Evolutionary conservation across 1,284 basidiomycete genomes (phyloP).

Genomic region (Pyrrhoderma lamaoense): DNA sequence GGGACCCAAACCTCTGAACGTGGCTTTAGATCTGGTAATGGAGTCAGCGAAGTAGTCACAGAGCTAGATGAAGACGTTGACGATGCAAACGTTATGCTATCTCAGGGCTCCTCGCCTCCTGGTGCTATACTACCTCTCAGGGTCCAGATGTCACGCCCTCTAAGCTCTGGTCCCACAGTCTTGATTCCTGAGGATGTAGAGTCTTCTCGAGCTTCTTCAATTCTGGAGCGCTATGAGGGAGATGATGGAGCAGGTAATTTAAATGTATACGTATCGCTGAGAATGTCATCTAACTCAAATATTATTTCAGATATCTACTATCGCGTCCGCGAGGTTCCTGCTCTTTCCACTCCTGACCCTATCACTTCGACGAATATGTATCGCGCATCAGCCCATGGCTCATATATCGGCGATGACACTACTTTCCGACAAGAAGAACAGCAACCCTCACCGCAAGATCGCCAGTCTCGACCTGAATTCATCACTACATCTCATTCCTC

Average conservation of each 20-base stretch:
- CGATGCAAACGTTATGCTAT: conserved; percentile 14
- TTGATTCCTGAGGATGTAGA: conserved; percentile 60
- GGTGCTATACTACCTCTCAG: conserved; percentile 26
- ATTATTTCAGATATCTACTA: conserved; percentile 34
- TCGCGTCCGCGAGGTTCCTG: conserved; percentile 47
- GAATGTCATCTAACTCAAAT: conserved; percentile 9
- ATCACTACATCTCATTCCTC: not conserved
- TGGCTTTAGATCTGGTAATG: conserved; percentile 26
- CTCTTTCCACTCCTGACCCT: conserved; percentile 42
- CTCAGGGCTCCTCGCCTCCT: conserved; percentile 11
- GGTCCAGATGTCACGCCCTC: conserved; percentile 26
- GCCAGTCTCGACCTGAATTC: conserved; percentile 7
- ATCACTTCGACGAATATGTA: conserved; percentile 28
- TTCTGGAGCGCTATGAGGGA: conserved; percentile 36
- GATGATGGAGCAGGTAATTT: conserved; percentile 34
- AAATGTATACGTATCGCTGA: not conserved
- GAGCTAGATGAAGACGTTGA: conserved; percentile 19
- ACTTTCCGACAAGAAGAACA: not conserved
- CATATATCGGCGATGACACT: conserved; percentile 20
- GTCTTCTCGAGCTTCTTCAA: conserved; percentile 48
- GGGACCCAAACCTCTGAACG: conserved; percentile 22
- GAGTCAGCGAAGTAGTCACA: conserved; percentile 21
- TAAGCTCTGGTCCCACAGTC: conserved; percentile 24
- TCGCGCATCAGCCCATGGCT: conserved; percentile 35
- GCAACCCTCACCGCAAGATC: conserved; percentile 18